Base-by-base conservation (phyloP, 352 stramenopile species). In the Thraustochytrium striatum region DNA sequence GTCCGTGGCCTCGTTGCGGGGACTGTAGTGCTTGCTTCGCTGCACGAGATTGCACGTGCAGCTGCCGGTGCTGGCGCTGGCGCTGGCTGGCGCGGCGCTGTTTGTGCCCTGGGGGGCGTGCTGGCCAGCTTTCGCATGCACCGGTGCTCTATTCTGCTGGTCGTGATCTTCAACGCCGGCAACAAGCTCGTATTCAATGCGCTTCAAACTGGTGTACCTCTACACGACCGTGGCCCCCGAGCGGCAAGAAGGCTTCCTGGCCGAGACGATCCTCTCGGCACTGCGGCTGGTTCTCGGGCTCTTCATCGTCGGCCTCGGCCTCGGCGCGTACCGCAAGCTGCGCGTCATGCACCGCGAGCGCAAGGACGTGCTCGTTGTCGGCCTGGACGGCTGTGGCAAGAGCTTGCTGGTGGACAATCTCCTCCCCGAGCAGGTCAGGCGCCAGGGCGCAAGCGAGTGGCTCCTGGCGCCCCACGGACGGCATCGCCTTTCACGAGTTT, bases 401-500 rank as follows among this genome's bases (percentile, higher is more conserved):
- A 55, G 30, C 7, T 43, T 75, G 25, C 36, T 75, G 52, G 65
- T 75, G 19, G 65, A 75, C 36, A 75, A 30, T 8, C 8, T 7
- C 13, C 50, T 75, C 3, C 47, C 11, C 21, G 11, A 72, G 25
- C 19, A 9, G 21, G 35, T 32, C 41, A 5, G 30, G 44, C 16
- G 65, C 41, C 16, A 9, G 52, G 41, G 39, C 65, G 44, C 43
- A 62, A 62, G 32, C 41, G 59, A 21, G 41, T 11, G 21, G 21
- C 16, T 7, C 8, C 35, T 2, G 25, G 36, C 21, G 35, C 16
- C 65, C 65, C 8, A 75, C 65, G 28, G 65, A 25, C 19, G 65
- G 65, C n/a, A 9, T 75, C n/a, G 19, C 11, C 21, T 43, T 75
- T 39, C 65, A 75, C 50, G 65, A 75, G 65, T 41, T 75, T 5